A percentile compares a stretch with the other conserved stretches of the same genome.
Conservation (phyloP, 352 stramenopile genomes). For the Globisporangium takayamanum region DNA sequence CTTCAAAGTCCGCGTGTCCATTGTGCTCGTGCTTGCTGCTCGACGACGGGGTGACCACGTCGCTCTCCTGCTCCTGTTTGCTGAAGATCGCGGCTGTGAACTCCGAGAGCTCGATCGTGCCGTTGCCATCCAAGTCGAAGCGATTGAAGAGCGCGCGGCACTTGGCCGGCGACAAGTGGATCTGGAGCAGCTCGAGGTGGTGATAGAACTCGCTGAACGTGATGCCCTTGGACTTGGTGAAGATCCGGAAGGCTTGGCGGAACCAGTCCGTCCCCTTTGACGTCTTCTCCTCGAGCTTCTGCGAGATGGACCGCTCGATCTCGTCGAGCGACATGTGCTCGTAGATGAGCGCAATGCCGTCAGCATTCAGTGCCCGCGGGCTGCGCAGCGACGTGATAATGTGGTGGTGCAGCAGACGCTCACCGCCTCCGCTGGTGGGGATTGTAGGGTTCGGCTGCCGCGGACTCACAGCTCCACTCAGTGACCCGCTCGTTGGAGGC, state of each 20-base stretch:
- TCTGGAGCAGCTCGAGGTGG: slow-evolving; percentile 47
- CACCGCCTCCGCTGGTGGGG: background rate
- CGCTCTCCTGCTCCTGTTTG: slow-evolving; percentile 25
- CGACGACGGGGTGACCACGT: slow-evolving; percentile 9
- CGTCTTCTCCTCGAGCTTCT: slow-evolving; percentile 55
- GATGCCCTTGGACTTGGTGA: slow-evolving; percentile 58
- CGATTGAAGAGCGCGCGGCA: slow-evolving; percentile 54
- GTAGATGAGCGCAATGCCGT: slow-evolving; percentile 27
- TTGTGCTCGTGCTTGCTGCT: background rate
- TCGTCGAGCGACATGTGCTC: slow-evolving; percentile 48
- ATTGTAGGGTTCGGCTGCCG: background rate
- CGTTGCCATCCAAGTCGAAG: slow-evolving; percentile 54
- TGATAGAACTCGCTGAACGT: slow-evolving; percentile 54
- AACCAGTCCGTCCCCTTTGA: slow-evolving; percentile 43
- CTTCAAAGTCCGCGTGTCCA: slow-evolving; percentile 12
- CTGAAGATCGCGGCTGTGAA: slow-evolving; percentile 53
- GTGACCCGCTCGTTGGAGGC: background rate
- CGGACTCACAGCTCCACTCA: background rate
- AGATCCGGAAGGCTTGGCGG: slow-evolving; percentile 58
- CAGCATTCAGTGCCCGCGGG: slow-evolving; percentile 9
- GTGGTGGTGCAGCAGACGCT: slow-evolving; percentile 1
- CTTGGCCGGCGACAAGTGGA: slow-evolving; percentile 47
- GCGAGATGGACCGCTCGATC: slow-evolving; percentile 44
- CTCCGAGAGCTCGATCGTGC: slow-evolving; percentile 59
- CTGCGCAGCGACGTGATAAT: slow-evolving; percentile 2